phyloP scores from a whole-genome alignment of 2,329 filamentous ascomycete genomes.

The Dactylellina drechsleri region DNA sequence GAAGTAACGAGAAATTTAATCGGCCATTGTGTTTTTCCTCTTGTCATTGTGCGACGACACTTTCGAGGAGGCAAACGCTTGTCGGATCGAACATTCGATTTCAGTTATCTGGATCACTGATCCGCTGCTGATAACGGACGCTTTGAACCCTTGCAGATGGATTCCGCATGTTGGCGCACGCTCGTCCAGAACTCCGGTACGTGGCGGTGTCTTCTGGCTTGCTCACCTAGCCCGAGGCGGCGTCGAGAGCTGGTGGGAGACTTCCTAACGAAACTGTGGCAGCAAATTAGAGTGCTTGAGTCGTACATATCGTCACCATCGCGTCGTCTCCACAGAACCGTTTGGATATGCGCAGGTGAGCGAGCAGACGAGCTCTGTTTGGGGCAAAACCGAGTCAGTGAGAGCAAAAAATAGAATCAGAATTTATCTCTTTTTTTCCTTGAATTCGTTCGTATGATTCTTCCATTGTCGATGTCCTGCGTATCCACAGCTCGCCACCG shows the following conservation, averaged over 20 bases:
- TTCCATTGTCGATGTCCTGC: conserved; percentile 52
- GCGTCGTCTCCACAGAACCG: conserved; percentile 32
- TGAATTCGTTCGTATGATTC: conserved; percentile 48
- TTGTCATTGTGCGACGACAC: conserved; percentile 25
- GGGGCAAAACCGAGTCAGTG: conserved; percentile 34
- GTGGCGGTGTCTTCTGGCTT: conserved; percentile 31
- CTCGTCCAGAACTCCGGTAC: conserved; percentile 6
- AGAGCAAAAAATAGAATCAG: conserved; percentile 50
- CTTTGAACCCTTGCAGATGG: conserved; percentile 47
- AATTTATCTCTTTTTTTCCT: conserved; percentile 10
- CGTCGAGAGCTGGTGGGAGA: background rate
- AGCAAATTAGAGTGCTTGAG: conserved; percentile 16
- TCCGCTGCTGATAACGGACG: conserved; percentile 35
- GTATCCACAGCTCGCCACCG: conserved; percentile 20
- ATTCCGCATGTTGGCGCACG: conserved; percentile 31
- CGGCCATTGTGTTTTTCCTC: background rate
- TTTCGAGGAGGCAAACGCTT: conserved; percentile 33
- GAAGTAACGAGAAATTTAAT: conserved; percentile 36
- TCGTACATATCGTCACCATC: conserved; percentile 30
- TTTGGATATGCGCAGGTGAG: background rate
- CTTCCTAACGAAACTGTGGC: background rate
- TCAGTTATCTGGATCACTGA: conserved; percentile 42
- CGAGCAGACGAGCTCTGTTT: conserved; percentile 41
- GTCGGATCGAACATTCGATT: conserved; percentile 37
- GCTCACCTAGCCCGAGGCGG: conserved; percentile 6